Percentiles rank a stretch among this genome's conserved stretches.
phyloP scores from a whole-genome alignment of 2,329 filamentous ascomycete genomes.

The Curvularia eragrostidis region DNA sequence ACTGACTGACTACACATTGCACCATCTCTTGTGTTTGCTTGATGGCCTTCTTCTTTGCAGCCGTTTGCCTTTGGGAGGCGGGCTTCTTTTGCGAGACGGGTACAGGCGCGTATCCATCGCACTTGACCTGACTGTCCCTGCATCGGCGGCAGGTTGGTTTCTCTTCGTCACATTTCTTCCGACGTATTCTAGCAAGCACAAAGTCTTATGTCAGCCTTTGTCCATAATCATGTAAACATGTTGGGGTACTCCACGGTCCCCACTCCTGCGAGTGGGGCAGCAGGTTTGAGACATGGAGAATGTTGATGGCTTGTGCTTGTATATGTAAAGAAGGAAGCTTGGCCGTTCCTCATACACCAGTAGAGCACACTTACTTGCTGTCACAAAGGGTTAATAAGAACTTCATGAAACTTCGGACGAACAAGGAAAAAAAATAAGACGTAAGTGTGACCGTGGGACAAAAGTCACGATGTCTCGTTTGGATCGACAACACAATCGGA shows the following conservation, averaged over 20 bases:
- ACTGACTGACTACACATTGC: not conserved
- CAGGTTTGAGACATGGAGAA: too few relatives aligned
- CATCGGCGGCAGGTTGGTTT: slow-evolving; percentile 19
- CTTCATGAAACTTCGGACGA: not conserved
- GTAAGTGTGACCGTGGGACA: not conserved
- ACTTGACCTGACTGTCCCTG: slow-evolving; percentile 12
- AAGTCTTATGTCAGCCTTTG: slow-evolving; percentile 2
- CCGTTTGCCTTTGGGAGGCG: not conserved
- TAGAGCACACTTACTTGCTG: slow-evolving; percentile 13
- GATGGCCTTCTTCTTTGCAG: not conserved
- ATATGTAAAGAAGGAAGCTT: not conserved
- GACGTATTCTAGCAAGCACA: slow-evolving; percentile 10
- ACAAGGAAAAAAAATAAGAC: not conserved
- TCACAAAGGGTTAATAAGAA: slow-evolving; percentile 6
- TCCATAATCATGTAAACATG: not conserved
- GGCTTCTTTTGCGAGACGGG: slow-evolving; percentile 6
- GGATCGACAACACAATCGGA: not conserved
- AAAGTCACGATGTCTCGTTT: not conserved
- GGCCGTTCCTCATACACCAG: not conserved
- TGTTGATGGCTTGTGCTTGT: not conserved
- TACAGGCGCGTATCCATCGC: slow-evolving; percentile 15
- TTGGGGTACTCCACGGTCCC: not conserved
- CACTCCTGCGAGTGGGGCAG: too few relatives aligned
- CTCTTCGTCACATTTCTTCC: slow-evolving; percentile 22
- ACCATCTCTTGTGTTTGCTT: not conserved